These are phyloP conservation scores for Ophiocordyceps australis DNA, from an alignment of 2,329 filamentous ascomycete species.

Conservation along the genomic window DNA sequence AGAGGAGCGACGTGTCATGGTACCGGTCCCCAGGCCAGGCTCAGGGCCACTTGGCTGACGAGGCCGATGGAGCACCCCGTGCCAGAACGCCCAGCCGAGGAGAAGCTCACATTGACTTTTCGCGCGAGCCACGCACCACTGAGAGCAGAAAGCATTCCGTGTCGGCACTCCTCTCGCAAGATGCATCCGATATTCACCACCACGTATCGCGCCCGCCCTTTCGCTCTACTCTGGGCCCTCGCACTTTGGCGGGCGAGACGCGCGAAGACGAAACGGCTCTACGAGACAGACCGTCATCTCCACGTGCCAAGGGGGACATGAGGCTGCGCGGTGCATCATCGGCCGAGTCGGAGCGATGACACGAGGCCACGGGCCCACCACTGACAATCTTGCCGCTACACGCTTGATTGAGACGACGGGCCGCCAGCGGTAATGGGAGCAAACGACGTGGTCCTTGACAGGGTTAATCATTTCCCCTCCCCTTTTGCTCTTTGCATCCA, in stretches of 20 bases:
- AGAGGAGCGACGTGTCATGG: slow-evolving; percentile 18
- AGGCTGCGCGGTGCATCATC: slow-evolving; percentile 1
- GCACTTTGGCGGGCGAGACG: slow-evolving; percentile 1
- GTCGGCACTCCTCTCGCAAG: slow-evolving; percentile 12
- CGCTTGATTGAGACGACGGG: no score
- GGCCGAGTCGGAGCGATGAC: slow-evolving; percentile 1
- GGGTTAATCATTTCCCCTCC: no score
- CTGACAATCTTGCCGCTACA: no score
- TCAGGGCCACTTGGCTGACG: background rate
- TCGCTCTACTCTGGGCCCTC: no score
- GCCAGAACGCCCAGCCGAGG: slow-evolving; percentile 5
- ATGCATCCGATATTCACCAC: slow-evolving; percentile 3
- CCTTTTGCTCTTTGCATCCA: no score
- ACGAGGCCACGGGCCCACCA: no score
- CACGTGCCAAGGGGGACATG: slow-evolving; percentile 1
- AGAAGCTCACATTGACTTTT: slow-evolving; percentile 8
- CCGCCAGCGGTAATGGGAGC: no score
- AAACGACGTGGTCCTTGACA: no score
- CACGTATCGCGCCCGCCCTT: no score
- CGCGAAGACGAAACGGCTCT: slow-evolving; percentile 2
- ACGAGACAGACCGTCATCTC: slow-evolving; percentile 3
- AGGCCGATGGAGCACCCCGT: slow-evolving; percentile 3
- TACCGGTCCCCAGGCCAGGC: slow-evolving; percentile 9
- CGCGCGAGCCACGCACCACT: background rate
- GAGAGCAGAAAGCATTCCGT: slow-evolving; percentile 15